Evolutionary conservation across 495 filamentous ascomycete species (phyloP), one percentile per base, ranked within the genome.

Genomic region (Articulospora tetracladia): DNA sequence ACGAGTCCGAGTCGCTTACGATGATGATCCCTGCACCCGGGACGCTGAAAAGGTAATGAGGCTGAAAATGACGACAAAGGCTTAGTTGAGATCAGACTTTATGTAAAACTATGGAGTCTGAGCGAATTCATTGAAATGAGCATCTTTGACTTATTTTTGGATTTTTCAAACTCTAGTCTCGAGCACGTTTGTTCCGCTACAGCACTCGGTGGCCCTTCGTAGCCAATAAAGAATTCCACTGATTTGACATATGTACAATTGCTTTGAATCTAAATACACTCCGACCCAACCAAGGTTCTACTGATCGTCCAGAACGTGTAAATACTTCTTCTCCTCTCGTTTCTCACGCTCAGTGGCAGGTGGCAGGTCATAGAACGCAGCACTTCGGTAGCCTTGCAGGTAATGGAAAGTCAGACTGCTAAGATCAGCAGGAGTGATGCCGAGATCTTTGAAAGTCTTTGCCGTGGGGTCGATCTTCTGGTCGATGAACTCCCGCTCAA

Each of bases 391-490:
- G 70, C 83, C 85, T 85, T 92, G 85, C 91, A 94, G 39, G 39
- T 44, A 44, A n/a, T 44, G 39, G 39, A 44, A 44, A 44, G 39
- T 44, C 39, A 44, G 39, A 19, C 87, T 83, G 73, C 80, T 85
- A 62, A 98, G 78, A 53, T 97, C 91, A 44, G 81, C 87, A 20
- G 93, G 88, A 74, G 89, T 86, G 67, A 99, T 95, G 53, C 84
- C 90, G 46, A 99, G 79, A 71, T 98, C 92, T 75, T 87, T 88
- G 82, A 98, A 96, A 6, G 95, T 97, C 83, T 97, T 98, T 51
- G 94, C 93, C 2, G 77, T 86, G 48, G 82, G 81, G 77, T 99
- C 94, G 68, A 99, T 94, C 66, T 83, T 80, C 73, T 98, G 95
- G 73, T 98, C 90, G 65, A 95, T 84, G 79, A 94, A 97, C 73